Evolutionary conservation across 75 land plant species (phyloP), one percentile per base, ranked within the genome.

Genomic region (Pinus tabuliformis): DNA sequence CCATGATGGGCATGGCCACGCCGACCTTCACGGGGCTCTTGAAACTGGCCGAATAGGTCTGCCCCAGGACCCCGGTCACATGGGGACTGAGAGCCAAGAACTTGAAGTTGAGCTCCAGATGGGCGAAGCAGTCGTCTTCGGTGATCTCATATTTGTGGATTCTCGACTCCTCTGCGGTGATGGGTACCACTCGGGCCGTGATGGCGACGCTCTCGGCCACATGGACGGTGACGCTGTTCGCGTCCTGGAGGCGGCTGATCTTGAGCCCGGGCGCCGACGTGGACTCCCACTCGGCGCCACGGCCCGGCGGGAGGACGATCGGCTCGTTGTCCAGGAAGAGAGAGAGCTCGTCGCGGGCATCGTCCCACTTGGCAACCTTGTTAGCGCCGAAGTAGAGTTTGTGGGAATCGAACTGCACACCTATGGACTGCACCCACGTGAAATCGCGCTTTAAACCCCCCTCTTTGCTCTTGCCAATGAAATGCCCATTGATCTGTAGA

Each of bases 61-160:
- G 97, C 1, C 95, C 97, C 45, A 92, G 54, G 59, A 94, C 91
- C 13, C 97, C 97, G 56, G 78, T 75, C 26, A 92, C 95, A 0
- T 79, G 75, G 0, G 65, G 84, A 1, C 78, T 83, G 15, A 94
- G 72, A 18, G 84, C 73, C 77, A 77, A 82, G 75, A 90, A 90
- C 83, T 84, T 85, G 88, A 92, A 83, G 9, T 59, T 59, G 39
- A 83, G 22, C 30, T 81, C 85, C 70, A 83, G 79, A 22, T 83
- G 85, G 3, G 85, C 85, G 54, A 81, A 81, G 16, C 85, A 81
- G 22, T 83, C 83, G 6, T 81, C 84, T 7, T 14, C 49, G 17
- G 71, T 65, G 12, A 83, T 75, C 8, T 70, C 61, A 18, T 77
- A 78, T 0, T 71, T 73, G 73, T 83, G 84, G 16, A 83, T 54